Base-by-base conservation (phyloP, 352 stramenopile species). In the Aphanomyces cochlioides region DNA sequence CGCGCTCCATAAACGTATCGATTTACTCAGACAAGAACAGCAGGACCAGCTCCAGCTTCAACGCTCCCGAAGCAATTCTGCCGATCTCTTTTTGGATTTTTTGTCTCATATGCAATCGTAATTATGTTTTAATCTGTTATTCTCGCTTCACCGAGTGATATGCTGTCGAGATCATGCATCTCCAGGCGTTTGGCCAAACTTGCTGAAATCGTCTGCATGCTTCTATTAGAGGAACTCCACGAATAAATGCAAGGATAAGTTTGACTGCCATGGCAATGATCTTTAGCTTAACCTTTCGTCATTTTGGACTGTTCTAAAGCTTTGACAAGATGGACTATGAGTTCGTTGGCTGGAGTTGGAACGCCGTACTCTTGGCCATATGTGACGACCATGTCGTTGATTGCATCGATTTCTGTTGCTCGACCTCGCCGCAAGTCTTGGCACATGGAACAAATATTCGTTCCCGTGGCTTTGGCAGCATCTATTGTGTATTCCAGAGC, bases 1-100 rank as follows among this genome's bases (percentile, higher is more conserved):
- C 28, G 28, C 28, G 28, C 28, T 28, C 28, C 28, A 28, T 28
- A 28, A 28, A 28, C 28, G 28, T 28, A 28, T 28, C 28, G 28
- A 28, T 28, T 28, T 28, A 28, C 28, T 28, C 28, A 28, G 28
- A 28, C 28, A 28, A 28, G 28, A 28, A 28, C 90, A 12, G 80
- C 78, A 28, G 28, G 28, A 28, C 28, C 28, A 28, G 28, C 28
- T 28, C 28, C 28, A 28, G 28, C 28, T 28, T 3, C 71, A 47
- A 71, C 72, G 28, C 80, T 73, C 83, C 56, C 83, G 85, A 39
- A 93, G 85, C 68, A 80, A 93, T 72, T 91, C 83, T 47, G 82
- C 80, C 37, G 84, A 93, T 72, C 76, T 93, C n/a, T 93, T 93
- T 69, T 75, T 93, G 19, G 84, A 91, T 74, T 93, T 84, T 54